phyloP scores from a whole-genome alignment of 768 basidiomycete species.

The Cyclocybe aegerita region DNA sequence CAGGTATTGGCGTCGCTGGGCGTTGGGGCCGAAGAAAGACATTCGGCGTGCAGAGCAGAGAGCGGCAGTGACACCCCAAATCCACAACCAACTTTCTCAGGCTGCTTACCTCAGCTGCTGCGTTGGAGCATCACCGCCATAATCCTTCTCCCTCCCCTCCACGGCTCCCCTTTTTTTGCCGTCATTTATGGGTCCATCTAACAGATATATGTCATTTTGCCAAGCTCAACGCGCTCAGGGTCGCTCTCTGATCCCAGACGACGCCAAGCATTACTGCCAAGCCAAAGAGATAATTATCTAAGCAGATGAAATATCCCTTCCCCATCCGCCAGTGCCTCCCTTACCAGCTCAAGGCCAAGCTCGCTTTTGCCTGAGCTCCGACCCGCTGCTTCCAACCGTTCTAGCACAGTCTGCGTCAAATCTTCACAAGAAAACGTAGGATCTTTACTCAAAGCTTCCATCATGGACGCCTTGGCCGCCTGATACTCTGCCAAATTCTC shows the following conservation, averaged over 20 bases:
- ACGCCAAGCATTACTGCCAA: too few species aligned
- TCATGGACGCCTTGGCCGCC: slow-evolving; percentile 38
- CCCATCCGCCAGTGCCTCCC: too few species aligned
- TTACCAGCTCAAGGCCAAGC: slow-evolving; percentile 1
- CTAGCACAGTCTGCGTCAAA: slow-evolving; percentile 49
- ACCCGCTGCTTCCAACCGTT: slow-evolving; percentile 53
- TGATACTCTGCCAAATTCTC: slow-evolving; percentile 36
- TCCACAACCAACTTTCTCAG: slow-evolving; percentile 17
- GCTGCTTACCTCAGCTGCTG: slow-evolving; percentile 19
- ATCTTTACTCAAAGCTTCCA: slow-evolving; percentile 19
- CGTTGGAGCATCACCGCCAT: slow-evolving; percentile 1
- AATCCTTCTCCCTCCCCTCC: slow-evolving; percentile 1
- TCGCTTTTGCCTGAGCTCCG: slow-evolving; percentile 35
- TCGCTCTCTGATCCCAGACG: too few species aligned
- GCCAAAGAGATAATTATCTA: too few species aligned
- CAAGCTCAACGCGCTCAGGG: too few species aligned
- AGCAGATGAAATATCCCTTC: too few species aligned
- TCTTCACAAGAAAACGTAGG: slow-evolving; percentile 37
- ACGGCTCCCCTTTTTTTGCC: slow-evolving; percentile 34
- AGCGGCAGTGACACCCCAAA: slow-evolving; percentile 1
- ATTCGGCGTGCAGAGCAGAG: slow-evolving; percentile 21
- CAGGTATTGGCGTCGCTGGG: slow-evolving; percentile 42
- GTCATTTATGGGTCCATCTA: slow-evolving; percentile 3
- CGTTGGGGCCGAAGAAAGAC: slow-evolving; percentile 33
- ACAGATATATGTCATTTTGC: neutral